Base-by-base conservation (phyloP, 768 basidiomycete species). In the Amanita thiersii region DNA sequence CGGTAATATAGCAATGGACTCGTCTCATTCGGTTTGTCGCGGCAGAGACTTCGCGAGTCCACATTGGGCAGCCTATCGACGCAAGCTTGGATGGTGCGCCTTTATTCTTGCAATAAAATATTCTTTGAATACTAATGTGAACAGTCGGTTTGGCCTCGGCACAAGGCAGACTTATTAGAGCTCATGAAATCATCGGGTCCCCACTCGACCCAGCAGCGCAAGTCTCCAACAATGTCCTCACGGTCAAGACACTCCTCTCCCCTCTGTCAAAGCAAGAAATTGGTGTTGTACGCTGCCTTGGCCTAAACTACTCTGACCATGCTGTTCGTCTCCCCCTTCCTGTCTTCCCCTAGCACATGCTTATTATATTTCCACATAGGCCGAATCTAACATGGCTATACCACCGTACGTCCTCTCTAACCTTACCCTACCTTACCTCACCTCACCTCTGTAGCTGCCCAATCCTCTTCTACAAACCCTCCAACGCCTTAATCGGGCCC, bases 251-350 rank as follows among this genome's bases (percentile, higher is more conserved):
- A 30, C 73, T 90, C 26, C 70, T 90, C 12, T 64, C 77, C 2
- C 86, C 86, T 8, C 67, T 90, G 18, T 69, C 81, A 6, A 64
- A 72, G 30, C 74, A 81, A 46, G 69, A 86, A 52, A 67, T 87
- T 47, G 76, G 75, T 46, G 61, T 81, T 2, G 83, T 86, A 19
- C 73, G 86, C 8, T 87, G 85, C 59, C 61, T 90, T 9, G 86
- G 86, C 0, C 61, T 90, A 36, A 90, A 90, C 56, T 90, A 90
- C 54, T 72, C 73, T n/a, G 86, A 88, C 51, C 86, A 89, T 63
- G 87, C 87, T 5, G 86, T 68, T 51, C 46, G 72, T 58, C 14
- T 45, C 36, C 15, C 50, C 18, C 9, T 21, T 28, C 39, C 23
- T 29, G 10, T 14, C 7, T 39, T 15, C 25, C 6, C 21, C 7